Evolutionary conservation across 2,329 filamentous ascomycete genomes (phyloP), one percentile per base, ranked within the genome.

Genomic region (Trichoderma semiorbis): DNA sequence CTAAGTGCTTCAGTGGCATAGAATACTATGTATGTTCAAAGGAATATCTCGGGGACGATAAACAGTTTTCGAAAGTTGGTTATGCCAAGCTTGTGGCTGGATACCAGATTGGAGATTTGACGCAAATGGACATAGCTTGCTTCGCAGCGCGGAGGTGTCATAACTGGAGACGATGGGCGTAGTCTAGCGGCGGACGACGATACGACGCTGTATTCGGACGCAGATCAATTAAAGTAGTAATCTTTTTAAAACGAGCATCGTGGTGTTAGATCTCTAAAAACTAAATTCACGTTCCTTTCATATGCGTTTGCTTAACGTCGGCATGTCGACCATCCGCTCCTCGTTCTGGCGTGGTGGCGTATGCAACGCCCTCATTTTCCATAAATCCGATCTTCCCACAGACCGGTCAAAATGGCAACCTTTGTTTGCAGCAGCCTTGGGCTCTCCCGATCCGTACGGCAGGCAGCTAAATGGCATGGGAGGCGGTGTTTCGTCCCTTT

Each of bases 401-500:
- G 30, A 65, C 18, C 43, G 63, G 18, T n/a, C 63, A 53, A 34
- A 34, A 53, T 65, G 63, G 63, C 63, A 53, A 3, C 47, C 28
- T 11, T 3, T 65, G 7, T 65, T 65, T 55, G 63, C 63, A 24
- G 28, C 63, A 14, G 63, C 43, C 14, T n/a, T 65, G 43, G 63
- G 63, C 7, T 65, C 63, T 26, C 63, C 63, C 6, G 63, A 65
- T 55, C 63, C 63, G 43, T 55, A 65, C 47, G 63, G 63, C n/a
- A 34, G 63, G 43, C 63, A 55, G 11, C 21, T 53, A 12, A 65
- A 65, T 21, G 63, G 63, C 28, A 65, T 65, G 63, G 63, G 63
- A 53, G 63, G 63, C 10, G 43, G 63, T 21, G 28, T 65, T 10
- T 55, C 43, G 5, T 65, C 63, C 10, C 63, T 65, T 16, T 65